Percentiles rank a stretch among this genome's conserved stretches.
phyloP scores from a whole-genome alignment of 208 protist genomes.

The Porcisia hertigi region DNA sequence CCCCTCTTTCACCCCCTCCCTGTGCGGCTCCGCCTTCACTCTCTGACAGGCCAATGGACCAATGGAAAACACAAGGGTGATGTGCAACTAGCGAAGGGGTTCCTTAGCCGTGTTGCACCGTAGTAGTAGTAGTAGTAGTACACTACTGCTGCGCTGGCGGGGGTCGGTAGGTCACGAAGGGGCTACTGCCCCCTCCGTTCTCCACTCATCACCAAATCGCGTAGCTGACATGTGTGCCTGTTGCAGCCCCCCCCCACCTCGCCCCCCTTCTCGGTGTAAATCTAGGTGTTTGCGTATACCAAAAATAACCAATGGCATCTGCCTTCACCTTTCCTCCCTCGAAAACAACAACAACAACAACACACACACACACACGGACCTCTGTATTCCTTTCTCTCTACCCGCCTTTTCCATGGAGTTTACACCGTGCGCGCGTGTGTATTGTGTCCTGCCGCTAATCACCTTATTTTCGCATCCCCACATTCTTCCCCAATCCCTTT shows the following conservation, averaged over 20 bases:
- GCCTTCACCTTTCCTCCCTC: neutral
- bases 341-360: neutral
- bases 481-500: constrained; percentile 17
- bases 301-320: neutral
- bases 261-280: too few species aligned
- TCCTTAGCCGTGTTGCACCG: neutral
- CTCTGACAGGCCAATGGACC: neutral
- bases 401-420: neutral
- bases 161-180: neutral
- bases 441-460: neutral
- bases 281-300: too few species aligned
- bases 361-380: neutral
- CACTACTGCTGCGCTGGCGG: neutral
- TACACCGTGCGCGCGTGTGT: neutral
- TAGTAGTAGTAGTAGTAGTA: neutral
- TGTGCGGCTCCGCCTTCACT: neutral
- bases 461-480: neutral
- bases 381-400: neutral
- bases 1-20: too few species aligned
- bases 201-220: neutral
- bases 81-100: neutral
- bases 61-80: neutral
- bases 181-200: neutral
- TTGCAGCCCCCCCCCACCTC: too few species aligned
- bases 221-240: neutral